Base-by-base conservation (phyloP, 148 eudicot species). In the Vaccinium vitisidaea region DNA sequence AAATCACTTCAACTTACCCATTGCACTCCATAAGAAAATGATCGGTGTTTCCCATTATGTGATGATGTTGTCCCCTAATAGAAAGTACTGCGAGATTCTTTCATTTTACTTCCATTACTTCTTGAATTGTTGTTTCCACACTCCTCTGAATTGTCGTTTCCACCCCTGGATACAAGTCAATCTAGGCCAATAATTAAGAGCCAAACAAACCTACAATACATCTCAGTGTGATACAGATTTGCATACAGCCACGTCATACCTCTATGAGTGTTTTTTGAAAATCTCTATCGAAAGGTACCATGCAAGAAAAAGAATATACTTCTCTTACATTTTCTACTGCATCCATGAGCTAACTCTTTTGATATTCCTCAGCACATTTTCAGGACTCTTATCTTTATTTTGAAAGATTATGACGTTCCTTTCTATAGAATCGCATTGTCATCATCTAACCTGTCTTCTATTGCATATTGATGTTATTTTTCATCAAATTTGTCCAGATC, bases 11-110 rank as follows among this genome's bases (percentile, higher is more conserved):
- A 23, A 30, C 32, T 18, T 67, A 82, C n/a, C 80, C 80, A 15
- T 73, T 78, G 53, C 80, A 27, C 36, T 78, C 43, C 80, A 78
- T 14, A 6, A 48, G 16, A 76, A 52, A 76, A 49, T 43, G 56
- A 23, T 49, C 23, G 32, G 43, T 23, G 83, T 82, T 67, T 70
- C 36, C 36, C 18, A 80, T 10, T 82, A 16, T 82, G 21, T 65
- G 43, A n/a, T 82, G 32, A 19, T 46, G 23, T 43, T 16, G 23
- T 8, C 75, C 76, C 30, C 48, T 65, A 21, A 36, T 82, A 82
- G 58, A 14, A 25, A 76, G 49, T 76, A 7, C 56, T 3, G 25
- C 12, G 50, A 76, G 39, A 48, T 48, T 10, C 12, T 39, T 76
- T 65, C 15, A 10, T 36, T 81, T 65, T 65, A 14, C 56, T 67